These are phyloP conservation scores for Porphyra umbilicalis DNA, from an alignment of 31 red algal genomes.

Conservation along the genomic window DNA sequence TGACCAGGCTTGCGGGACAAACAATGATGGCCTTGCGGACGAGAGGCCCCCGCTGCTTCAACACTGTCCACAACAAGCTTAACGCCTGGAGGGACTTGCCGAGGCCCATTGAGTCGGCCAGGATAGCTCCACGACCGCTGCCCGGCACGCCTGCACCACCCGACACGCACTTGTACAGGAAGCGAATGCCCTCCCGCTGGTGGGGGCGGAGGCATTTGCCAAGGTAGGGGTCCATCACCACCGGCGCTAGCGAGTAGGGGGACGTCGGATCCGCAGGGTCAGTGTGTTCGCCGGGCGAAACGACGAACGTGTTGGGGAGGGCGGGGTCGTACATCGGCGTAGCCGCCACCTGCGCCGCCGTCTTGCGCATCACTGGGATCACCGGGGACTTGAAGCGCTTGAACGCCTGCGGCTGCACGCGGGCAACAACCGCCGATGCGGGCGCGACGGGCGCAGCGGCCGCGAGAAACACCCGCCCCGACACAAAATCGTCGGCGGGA, in stretches of 20 bases:
- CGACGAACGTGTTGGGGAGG: constrained; percentile 31
- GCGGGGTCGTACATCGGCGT: constrained; percentile 28
- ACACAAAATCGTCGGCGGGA: constrained; percentile 50
- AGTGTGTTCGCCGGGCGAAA: neutral
- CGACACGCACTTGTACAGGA: constrained; percentile 43
- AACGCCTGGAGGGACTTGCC: constrained; percentile 85
- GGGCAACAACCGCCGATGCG: neutral
- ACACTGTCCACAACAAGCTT: constrained; percentile 52
- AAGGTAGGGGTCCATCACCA: constrained; percentile 74
- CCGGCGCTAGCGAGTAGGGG: neutral
- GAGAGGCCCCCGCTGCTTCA: constrained; percentile 62
- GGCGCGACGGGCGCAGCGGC: constrained; percentile 4
- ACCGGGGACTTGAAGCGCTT: constrained; percentile 29
- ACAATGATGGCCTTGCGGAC: constrained; percentile 67
- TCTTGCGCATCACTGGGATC: constrained; percentile 16
- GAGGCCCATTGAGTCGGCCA: constrained; percentile 87
- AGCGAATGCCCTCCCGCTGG: constrained; percentile 53
- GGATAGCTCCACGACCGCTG: constrained; percentile 55
- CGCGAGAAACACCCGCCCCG: constrained; percentile 54
- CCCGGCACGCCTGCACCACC: constrained; percentile 5
- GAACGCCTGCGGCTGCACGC: neutral
- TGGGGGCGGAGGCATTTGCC: constrained; percentile 59
- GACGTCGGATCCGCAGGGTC: neutral
- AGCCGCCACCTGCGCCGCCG: neutral
- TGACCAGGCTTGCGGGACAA: constrained; percentile 66